phyloP scores from a whole-genome alignment of 2,329 filamentous ascomycete species.

The Aciculosporium take region DNA sequence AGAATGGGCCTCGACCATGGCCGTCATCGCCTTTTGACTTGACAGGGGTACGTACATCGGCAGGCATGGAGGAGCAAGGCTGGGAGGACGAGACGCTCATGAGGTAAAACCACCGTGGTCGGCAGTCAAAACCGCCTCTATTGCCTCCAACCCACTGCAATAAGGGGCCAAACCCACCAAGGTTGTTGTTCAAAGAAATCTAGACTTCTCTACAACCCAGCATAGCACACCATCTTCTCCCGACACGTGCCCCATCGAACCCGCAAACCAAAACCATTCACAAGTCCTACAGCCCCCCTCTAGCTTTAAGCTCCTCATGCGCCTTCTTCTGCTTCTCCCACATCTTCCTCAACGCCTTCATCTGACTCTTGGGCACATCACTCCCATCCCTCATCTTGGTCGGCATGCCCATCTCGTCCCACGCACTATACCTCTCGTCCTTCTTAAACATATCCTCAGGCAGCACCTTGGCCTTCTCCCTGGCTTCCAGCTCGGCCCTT shows the following conservation, averaged over 20 bases:
- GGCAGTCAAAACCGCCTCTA: no score
- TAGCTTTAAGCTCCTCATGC: slow-evolving; percentile 41
- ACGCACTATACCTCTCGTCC: slow-evolving; percentile 51
- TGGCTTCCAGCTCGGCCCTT: slow-evolving; percentile 37
- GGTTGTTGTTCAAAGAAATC: no score
- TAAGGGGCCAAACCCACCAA: no score
- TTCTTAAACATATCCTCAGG: slow-evolving; percentile 42
- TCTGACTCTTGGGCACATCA: slow-evolving; percentile 64
- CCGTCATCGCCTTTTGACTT: no score
- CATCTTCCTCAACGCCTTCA: slow-evolving; percentile 76
- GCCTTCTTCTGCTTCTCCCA: slow-evolving; percentile 84
- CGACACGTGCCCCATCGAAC: no score
- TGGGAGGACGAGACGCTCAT: no score
- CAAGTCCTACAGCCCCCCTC: slow-evolving; percentile 6
- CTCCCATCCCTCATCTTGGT: slow-evolving; percentile 62
- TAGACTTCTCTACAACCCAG: neutral
- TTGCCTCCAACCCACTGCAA: no score
- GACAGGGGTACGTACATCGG: no score
- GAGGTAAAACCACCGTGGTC: no score
- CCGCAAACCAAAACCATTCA: neutral
- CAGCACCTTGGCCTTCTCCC: slow-evolving; percentile 41
- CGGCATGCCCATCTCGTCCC: slow-evolving; percentile 73
- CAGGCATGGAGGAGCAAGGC: no score
- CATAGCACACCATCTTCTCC: no score
- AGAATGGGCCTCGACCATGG: no score